These are phyloP conservation scores for Xerocomellus amylosporus DNA, from an alignment of 768 basidiomycete species.

Conservation along the genomic window DNA sequence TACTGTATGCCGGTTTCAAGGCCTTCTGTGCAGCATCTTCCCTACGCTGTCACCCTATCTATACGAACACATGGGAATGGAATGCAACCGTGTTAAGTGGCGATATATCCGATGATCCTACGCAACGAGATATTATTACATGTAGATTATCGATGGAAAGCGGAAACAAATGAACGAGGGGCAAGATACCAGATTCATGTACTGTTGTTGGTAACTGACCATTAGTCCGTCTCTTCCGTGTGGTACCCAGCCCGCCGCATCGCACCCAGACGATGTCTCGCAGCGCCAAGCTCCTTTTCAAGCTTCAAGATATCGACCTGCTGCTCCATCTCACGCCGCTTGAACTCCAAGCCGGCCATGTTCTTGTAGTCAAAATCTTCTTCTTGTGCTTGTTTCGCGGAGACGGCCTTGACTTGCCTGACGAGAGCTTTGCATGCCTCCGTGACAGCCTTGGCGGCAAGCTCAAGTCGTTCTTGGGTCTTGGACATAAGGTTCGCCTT, in stretches of 20 bases:
- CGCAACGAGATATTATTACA: constrained; percentile 22
- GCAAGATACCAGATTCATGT: neutral
- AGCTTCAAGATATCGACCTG: constrained; percentile 97
- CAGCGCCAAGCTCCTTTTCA: constrained; percentile 92
- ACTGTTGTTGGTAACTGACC: neutral
- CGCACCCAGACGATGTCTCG: constrained; percentile 74
- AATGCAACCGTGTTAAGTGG: neutral
- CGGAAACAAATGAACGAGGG: constrained; percentile 2
- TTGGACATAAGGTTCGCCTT: constrained; percentile 99
- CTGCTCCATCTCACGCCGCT: constrained; percentile 97
- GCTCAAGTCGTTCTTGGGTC: constrained; percentile 93
- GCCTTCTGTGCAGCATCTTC: neutral
- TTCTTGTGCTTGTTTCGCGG: constrained; percentile 74
- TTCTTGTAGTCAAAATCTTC: constrained; percentile 84
- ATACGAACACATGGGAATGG: neutral
- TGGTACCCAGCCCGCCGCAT: constrained; percentile 91
- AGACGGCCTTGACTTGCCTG: constrained; percentile 92
- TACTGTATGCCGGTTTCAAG: neutral
- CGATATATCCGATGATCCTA: neutral
- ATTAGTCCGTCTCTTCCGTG: constrained; percentile 74
- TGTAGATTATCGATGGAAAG: constrained; percentile 20
- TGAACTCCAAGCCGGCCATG: constrained; percentile 95
- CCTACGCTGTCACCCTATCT: neutral
- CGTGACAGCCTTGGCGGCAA: constrained; percentile 96
- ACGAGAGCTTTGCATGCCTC: constrained; percentile 97